phyloP scores from a whole-genome alignment of 257 asterid species.

The Haberlea rhodopensis region DNA sequence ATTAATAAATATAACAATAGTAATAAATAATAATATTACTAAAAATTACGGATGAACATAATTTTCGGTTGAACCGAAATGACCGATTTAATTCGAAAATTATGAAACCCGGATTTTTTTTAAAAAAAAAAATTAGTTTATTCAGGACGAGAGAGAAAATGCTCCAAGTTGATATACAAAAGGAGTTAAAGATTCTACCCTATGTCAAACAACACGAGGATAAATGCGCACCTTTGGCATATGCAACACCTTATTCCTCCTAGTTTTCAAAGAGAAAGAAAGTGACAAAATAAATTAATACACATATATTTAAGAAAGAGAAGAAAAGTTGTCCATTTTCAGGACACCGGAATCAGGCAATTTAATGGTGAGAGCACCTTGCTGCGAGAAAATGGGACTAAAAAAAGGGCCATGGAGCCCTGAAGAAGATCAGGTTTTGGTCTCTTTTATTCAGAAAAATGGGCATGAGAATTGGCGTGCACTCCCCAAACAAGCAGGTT shows the following conservation, averaged over 20 bases:
- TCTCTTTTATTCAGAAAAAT: conserved; percentile 43
- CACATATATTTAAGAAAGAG: not conserved
- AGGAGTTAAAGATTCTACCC: too few species aligned
- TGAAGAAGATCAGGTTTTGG: conserved; percentile 54
- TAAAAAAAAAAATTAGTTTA: too few species aligned
- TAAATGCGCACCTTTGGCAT: conserved; percentile 48
- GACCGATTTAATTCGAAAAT: too few species aligned
- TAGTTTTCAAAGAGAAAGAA: not conserved
- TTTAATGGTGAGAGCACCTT: conserved; percentile 85
- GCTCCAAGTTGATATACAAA: too few species aligned
- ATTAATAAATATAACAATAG: too few species aligned
- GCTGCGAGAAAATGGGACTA: conserved; percentile 66
- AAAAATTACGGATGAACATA: too few species aligned
- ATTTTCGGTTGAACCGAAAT: too few species aligned
- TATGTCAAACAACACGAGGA: conserved; percentile 20
- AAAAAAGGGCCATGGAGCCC: conserved; percentile 69
- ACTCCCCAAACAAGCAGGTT: conserved; percentile 65
- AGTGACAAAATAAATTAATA: not conserved
- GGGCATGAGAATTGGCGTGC: conserved; percentile 74
- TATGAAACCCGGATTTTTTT: too few species aligned
- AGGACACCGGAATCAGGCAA: too few species aligned
- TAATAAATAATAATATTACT: too few species aligned
- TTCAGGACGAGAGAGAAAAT: too few species aligned
- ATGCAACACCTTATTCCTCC: conserved; percentile 22
- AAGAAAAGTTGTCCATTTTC: too few species aligned